These are phyloP conservation scores for Ricinus communis DNA, from an alignment of 345 rosid genomes.

Conservation along the genomic window DNA sequence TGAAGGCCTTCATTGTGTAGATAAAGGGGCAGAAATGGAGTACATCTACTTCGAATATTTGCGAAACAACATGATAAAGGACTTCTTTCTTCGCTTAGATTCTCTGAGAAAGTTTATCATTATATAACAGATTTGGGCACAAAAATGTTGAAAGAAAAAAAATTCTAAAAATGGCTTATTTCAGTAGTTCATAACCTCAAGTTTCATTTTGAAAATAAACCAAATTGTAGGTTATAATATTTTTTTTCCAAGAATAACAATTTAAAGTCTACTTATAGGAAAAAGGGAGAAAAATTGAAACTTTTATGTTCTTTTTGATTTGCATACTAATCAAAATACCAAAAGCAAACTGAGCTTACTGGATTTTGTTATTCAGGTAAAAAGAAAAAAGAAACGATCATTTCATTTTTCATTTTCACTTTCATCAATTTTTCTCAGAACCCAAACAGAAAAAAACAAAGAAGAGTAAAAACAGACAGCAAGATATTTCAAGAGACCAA, in stretches of 20 bases:
- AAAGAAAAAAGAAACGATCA: background rate
- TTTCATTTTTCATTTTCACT: background rate
- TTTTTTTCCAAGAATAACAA: background rate
- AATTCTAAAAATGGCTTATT: background rate
- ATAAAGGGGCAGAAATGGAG: no score
- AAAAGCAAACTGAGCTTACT: background rate
- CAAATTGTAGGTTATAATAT: background rate
- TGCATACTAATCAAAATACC: background rate
- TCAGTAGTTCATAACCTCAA: no score
- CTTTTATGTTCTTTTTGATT: no score
- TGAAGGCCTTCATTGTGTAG: no score
- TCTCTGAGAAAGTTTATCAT: background rate
- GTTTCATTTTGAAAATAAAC: background rate
- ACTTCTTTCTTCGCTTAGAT: background rate
- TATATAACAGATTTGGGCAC: background rate
- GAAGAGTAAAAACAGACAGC: no score
- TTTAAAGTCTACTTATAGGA: background rate
- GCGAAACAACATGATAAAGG: slow-evolving; percentile 2
- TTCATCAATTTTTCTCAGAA: slow-evolving; percentile 11
- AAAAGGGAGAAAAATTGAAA: background rate
- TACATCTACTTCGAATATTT: background rate
- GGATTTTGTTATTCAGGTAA: no score
- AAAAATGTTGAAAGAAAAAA: background rate
- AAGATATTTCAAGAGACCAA: background rate
- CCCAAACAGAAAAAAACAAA: slow-evolving; percentile 9